Evolutionary conservation across 495 filamentous ascomycete genomes (phyloP).

Genomic region (Haplographium delicatum): DNA sequence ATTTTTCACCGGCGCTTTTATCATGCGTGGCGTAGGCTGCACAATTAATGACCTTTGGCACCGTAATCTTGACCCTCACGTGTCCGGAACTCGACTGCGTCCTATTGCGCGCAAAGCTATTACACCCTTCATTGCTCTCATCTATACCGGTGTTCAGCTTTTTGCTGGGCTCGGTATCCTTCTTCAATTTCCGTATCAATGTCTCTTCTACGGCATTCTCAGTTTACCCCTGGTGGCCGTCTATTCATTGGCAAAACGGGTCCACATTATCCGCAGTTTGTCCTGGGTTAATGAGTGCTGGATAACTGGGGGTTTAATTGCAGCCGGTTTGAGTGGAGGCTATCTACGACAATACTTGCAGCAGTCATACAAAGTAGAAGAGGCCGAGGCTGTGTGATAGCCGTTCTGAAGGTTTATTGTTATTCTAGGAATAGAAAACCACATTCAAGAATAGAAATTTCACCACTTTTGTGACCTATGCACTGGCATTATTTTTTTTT

Average conservation of each 20-base stretch:
- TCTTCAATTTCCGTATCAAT: constrained; percentile 77
- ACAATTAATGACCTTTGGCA: constrained; percentile 98
- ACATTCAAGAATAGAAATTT: too few relatives aligned
- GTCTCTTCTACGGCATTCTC: constrained; percentile 83
- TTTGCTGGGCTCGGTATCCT: constrained; percentile 76
- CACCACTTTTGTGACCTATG: too few relatives aligned
- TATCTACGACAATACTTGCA: constrained; percentile 39
- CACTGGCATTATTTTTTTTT: too few relatives aligned
- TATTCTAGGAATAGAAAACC: too few relatives aligned
- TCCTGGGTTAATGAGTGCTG: constrained; percentile 64
- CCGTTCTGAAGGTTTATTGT: too few relatives aligned
- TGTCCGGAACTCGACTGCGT: constrained; percentile 76
- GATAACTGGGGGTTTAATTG: constrained; percentile 50
- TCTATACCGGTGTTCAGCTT: constrained; percentile 79
- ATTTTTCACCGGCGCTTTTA: constrained; percentile 81
- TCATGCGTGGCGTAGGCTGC: constrained; percentile 96
- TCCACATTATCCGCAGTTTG: constrained; percentile 94
- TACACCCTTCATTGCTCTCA: constrained; percentile 63
- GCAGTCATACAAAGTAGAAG: not conserved
- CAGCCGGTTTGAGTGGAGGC: constrained; percentile 42
- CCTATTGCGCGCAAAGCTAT: constrained; percentile 86
- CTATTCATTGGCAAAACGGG: constrained; percentile 89
- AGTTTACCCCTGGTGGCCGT: constrained; percentile 72
- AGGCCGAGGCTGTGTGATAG: not conserved
- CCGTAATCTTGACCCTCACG: constrained; percentile 83